A percentile compares a stretch with the other conserved stretches of the same genome.
These are phyloP conservation scores for Citrus maxima DNA, from an alignment of 345 rosid genomes.

Conservation along the genomic window DNA sequence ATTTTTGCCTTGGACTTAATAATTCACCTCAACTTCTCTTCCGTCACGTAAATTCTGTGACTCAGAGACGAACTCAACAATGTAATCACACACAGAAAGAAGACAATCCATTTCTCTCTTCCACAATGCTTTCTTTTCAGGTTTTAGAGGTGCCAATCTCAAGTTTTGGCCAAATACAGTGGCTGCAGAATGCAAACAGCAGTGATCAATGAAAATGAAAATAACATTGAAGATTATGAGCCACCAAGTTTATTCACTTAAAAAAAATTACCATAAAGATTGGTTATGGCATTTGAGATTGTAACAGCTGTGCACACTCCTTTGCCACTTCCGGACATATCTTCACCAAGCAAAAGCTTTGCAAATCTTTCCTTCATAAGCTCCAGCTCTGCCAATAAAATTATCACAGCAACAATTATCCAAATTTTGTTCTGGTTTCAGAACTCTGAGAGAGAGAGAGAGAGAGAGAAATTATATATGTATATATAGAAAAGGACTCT, in stretches of 20 bases:
- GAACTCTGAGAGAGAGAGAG: too few relatives aligned
- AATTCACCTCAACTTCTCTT: slow-evolving; percentile 60
- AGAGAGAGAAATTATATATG: too few relatives aligned
- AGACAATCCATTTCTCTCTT: slow-evolving; percentile 90
- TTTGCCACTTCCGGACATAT: slow-evolving; percentile 96
- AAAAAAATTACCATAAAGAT: slow-evolving; percentile 70
- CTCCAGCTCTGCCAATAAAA: slow-evolving; percentile 53
- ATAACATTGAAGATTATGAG: background rate
- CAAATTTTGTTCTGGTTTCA: background rate
- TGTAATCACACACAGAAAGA: slow-evolving; percentile 78
- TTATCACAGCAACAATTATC: background rate
- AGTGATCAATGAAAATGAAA: background rate
- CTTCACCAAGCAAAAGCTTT: slow-evolving; percentile 90
- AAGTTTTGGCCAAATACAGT: slow-evolving; percentile 87
- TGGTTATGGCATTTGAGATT: slow-evolving; percentile 88
- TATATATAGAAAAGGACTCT: background rate
- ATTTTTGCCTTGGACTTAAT: background rate
- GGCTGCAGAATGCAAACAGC: slow-evolving; percentile 41
- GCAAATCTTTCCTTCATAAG: slow-evolving; percentile 90
- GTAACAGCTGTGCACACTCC: slow-evolving; percentile 89
- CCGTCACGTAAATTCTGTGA: slow-evolving; percentile 58
- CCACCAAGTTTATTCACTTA: background rate
- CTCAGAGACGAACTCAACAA: slow-evolving; percentile 64
- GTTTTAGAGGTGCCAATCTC: slow-evolving; percentile 75
- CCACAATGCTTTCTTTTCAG: slow-evolving; percentile 84